Base-by-base conservation (phyloP, 2,329 filamentous ascomycete species). In the Sclerotinia subarctica region DNA sequence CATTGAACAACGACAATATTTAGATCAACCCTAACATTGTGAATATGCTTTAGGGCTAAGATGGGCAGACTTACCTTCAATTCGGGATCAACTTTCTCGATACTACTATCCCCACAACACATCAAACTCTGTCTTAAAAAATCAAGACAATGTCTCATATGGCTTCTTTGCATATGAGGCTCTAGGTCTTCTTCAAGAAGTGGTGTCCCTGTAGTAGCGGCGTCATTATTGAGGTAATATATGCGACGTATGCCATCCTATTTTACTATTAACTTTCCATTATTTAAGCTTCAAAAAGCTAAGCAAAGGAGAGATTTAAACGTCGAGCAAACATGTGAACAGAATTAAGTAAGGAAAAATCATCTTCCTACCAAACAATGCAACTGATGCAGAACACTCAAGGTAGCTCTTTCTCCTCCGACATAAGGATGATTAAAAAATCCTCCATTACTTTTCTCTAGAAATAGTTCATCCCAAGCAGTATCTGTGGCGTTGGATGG, bases 81-180 rank as follows among this genome's bases (percentile, higher is more conserved):
- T 21, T 38, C 44, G 1, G 44, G 24, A 19, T 64, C 19, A 10
- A 64, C 67, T 3, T 29, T 58, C 44, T 69, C 67, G 5, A 69
- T 52, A 46, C 35, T 71, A n/a, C 66, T 69, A 46, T 71, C 70
- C 3, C 56, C 70, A 32, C 59, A 32, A 17, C 70, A 71, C 70
- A 71, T 70, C 26, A 71, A n/a, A 17, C 66, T 56, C 58, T 71
- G 70, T 5, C 70, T 63, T n/a, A 71, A 32, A 47, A 68, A 70
- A 52, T 71, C 70, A 58, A 71, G 67, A 10, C 70, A 71, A 59
- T 71, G 70, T 6, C 56, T 29, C 24, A 64, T 32, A 10, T 64
- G 62, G 13, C 62, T 57, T 49, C 52, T 64, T n/a, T 21, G 42
- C 24, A 69, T 15, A 51, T 69, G 67, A 32, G 42, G 46, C 0